Evolutionary conservation across 129 eudicot species (phyloP), one percentile per base, ranked within the genome.

Genomic region (Apium graveolens): DNA sequence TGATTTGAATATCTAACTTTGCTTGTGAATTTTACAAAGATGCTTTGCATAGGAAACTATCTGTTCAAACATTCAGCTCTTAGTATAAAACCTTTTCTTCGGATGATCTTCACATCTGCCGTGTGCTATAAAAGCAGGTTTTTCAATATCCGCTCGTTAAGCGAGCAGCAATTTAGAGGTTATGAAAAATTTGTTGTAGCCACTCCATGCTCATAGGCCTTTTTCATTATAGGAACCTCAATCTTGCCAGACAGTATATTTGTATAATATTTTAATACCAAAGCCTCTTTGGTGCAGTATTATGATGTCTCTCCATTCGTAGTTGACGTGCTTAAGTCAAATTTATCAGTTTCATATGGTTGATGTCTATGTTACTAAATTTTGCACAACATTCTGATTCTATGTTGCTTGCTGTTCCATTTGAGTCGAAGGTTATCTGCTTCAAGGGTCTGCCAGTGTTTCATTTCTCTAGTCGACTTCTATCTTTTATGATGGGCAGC

Each of bases 401-500:
- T 18, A 49, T 71, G 31, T 41, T 79, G 11, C 43, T 20, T 38
- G 31, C 32, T 49, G 27, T 16, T 43, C 11, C 70, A 26, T 44
- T 73, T 43, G 8, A 11, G 78, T 77, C 82, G 78, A 89, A 83
- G 85, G 45, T 82, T 82, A 76, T 21, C 51, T 57, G 46, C 63
- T 80, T 73, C 74, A 70, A 80, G 74, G 45, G 84, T 70, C 85
- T 75, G 78, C 79, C 35, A 7, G 55, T 70, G 80, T n/a, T 75
- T 76, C 27, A 75, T 42, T 76, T 44, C 80, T 55, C 74, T 39
- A 82, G 71, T 75, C 80, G 78, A 80, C 86, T 18, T 57, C 46
- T 42, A 75, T 45, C 34, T 46, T 76, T 55, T 24, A 84, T 35
- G 77, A 93, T 93, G 98, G 89, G 90, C 41, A 88, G 92, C 76